A percentile compares a stretch with the other conserved stretches of the same genome.
Conservation (phyloP, 73 alveolate genomes). For the Uronychia binucleata region DNA sequence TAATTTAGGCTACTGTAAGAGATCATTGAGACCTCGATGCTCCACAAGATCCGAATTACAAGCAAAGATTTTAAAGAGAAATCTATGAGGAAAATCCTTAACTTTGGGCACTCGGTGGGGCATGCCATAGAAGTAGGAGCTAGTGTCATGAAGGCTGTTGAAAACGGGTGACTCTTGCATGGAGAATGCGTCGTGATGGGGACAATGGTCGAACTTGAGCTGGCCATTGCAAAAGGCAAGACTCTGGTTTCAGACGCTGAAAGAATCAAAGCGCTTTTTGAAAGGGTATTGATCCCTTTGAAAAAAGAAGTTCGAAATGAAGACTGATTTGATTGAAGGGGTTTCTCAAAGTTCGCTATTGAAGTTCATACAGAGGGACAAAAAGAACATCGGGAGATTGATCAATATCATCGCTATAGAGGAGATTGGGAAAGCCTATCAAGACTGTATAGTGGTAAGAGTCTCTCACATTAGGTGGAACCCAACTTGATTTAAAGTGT, state of each 20-base stretch:
- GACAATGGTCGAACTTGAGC: slow-evolving; percentile 39
- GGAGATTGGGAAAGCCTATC: not conserved
- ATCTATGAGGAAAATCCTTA: slow-evolving; percentile 48
- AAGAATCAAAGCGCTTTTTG: not conserved
- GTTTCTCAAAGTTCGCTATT: not conserved
- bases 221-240: slow-evolving; percentile 23
- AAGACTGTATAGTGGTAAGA: not conserved
- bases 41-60: slow-evolving; percentile 25
- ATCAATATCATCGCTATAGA: not conserved
- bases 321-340: not conserved
- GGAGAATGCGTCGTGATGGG: slow-evolving; percentile 68
- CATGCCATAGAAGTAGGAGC: slow-evolving; percentile 56
- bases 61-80: slow-evolving; percentile 51
- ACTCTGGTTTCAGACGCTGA: not conserved
- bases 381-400: not conserved
- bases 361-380: not conserved
- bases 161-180: slow-evolving; percentile 45
- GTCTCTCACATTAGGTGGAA: not conserved
- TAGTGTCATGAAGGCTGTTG: slow-evolving; percentile 9
- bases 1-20: slow-evolving; percentile 11
- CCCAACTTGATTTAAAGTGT: no score
- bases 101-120: slow-evolving; percentile 64
- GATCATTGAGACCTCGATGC: slow-evolving; percentile 25
- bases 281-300: not conserved
- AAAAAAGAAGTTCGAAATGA: not conserved